Percentiles rank a stretch among this genome's conserved stretches.
Evolutionary conservation across 805 yeast species (phyloP).

Genomic region (Wickerhamiella allomyrinae): DNA sequence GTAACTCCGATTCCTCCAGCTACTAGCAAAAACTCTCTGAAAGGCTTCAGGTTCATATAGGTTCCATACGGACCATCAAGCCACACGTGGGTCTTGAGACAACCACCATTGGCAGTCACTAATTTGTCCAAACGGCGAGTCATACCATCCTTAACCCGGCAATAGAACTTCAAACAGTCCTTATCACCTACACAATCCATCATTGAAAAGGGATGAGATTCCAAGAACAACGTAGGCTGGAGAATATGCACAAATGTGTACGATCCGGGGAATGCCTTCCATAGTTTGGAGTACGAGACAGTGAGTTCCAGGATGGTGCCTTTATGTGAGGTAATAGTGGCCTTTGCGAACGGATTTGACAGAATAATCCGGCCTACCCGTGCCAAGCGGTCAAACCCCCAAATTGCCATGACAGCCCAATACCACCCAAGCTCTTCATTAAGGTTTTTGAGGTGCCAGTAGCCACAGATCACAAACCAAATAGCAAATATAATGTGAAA

Average conservation of each 20-base stretch:
- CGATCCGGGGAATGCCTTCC: constrained; percentile 41
- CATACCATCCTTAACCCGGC: constrained; percentile 35
- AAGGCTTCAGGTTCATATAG: constrained; percentile 27
- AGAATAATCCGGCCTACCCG: constrained; percentile 39
- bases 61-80: constrained; percentile 55
- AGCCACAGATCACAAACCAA: constrained; percentile 34
- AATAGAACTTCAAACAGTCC: constrained; percentile 13
- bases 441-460: constrained; percentile 36
- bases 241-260: constrained; percentile 37
- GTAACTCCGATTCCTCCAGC: constrained; percentile 56
- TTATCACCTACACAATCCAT: constrained; percentile 5
- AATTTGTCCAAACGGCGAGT: constrained; percentile 32
- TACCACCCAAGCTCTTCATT: constrained; percentile 34
- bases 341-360: constrained; percentile 34
- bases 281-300: constrained; percentile 29
- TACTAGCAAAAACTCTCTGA: constrained; percentile 29
- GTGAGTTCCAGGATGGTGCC: constrained; percentile 15
- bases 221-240: constrained; percentile 36
- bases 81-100: constrained; percentile 23
- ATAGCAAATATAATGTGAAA: constrained; percentile 41
- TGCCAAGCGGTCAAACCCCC: constrained; percentile 53
- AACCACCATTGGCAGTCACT: constrained; percentile 22
- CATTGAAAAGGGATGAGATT: constrained; percentile 55
- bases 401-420: constrained; percentile 44
- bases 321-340: constrained; percentile 5